Percentiles rank a stretch among this genome's conserved stretches.
phyloP scores from a whole-genome alignment of 2,329 filamentous ascomycete genomes.

The Fusarium concolor region DNA sequence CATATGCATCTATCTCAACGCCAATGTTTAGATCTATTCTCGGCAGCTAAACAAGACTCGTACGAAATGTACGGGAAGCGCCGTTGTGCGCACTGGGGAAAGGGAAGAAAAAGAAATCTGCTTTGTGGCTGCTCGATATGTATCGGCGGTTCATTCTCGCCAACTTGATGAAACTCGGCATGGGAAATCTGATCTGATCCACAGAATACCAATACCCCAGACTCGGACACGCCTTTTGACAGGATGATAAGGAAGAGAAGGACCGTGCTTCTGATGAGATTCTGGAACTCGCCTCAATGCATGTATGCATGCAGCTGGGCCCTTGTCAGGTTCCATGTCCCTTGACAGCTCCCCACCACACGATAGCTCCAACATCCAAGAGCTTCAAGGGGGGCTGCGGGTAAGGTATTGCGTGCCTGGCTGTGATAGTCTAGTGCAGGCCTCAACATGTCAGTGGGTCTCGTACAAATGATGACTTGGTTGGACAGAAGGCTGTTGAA shows the following conservation, averaged over 20 bases:
- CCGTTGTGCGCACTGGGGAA: conserved; percentile 30
- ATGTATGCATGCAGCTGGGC: background rate
- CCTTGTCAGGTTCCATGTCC: background rate
- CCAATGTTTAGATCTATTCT: background rate
- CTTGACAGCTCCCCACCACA: conserved; percentile 34
- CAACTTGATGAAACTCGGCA: conserved; percentile 15
- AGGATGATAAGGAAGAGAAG: conserved; percentile 2
- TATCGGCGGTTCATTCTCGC: conserved; percentile 36
- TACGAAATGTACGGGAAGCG: conserved; percentile 33
- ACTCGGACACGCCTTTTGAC: background rate
- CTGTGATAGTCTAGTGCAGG: background rate
- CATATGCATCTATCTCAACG: background rate
- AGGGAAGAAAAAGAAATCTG: background rate
- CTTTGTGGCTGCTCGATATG: conserved; percentile 23
- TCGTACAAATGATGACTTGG: background rate
- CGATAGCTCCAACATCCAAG: conserved; percentile 19
- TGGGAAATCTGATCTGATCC: conserved; percentile 10
- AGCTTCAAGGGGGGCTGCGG: conserved; percentile 1
- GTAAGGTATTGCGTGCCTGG: conserved; percentile 25
- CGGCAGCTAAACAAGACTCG: conserved; percentile 9
- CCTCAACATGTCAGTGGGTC: background rate
- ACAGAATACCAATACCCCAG: conserved; percentile 11
- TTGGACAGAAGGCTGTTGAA: background rate
- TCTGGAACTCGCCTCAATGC: conserved; percentile 40
- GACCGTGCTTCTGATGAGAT: conserved; percentile 37